These are phyloP conservation scores for Geotrichum citri-aurantii DNA, from an alignment of 1,139 yeast species.

Conservation along the genomic window DNA sequence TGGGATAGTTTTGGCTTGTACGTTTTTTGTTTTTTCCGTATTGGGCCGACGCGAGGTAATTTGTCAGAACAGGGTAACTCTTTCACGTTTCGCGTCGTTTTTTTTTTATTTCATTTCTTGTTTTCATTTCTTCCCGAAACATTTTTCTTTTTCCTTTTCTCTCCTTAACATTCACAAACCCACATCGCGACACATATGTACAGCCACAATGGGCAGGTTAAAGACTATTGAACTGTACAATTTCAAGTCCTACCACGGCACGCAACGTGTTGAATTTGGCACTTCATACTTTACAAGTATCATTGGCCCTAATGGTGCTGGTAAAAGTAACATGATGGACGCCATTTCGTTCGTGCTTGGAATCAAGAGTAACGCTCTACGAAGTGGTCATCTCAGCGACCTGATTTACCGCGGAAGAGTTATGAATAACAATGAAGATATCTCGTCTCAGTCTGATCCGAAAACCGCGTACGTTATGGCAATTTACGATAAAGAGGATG, in stretches of 20 bases:
- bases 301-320: constrained; percentile 97
- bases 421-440: constrained; percentile 27
- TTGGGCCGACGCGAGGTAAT: constrained; percentile 4
- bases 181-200: background rate
- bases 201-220: constrained; percentile 28
- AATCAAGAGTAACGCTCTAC: constrained; percentile 64
- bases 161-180: background rate
- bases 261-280: constrained; percentile 74
- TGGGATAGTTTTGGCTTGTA: background rate
- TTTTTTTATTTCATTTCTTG: background rate
- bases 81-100: background rate
- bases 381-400: constrained; percentile 70
- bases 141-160: constrained; percentile 2
- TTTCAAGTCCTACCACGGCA: constrained; percentile 86
- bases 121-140: background rate
- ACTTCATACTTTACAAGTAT: constrained; percentile 78
- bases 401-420: constrained; percentile 71
- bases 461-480: constrained; percentile 76
- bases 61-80: constrained; percentile 10
- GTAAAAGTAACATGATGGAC: constrained; percentile 97
- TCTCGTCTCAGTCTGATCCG: constrained; percentile 41
- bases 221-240: constrained; percentile 49
- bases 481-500: constrained; percentile 59
- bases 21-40: background rate
- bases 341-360: constrained; percentile 96